Evolutionary conservation across 2,329 filamentous ascomycete genomes (phyloP), one percentile per base, ranked within the genome.

Genomic region (Aspergillus felis): DNA sequence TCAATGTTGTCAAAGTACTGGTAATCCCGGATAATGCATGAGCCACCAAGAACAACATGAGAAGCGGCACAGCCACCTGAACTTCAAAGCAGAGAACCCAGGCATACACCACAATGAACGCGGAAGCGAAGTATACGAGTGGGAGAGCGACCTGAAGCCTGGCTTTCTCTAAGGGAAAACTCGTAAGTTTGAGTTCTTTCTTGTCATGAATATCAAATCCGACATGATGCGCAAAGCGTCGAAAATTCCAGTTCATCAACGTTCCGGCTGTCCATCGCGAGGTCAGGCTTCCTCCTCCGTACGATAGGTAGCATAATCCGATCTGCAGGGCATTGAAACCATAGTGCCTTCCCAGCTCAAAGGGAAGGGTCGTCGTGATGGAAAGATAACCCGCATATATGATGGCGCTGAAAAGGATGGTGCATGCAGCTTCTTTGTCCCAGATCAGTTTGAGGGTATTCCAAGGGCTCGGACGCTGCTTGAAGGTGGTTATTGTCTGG

Each of bases 331-430:
- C 29, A 17, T 57, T 62, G 12, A 74, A 73, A 25, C 61, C 56
- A 57, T 75, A 76, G 44, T 27, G 64, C 54, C 51, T 74, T 70
- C 8, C 73, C 65, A 50, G 71, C 20, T 42, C 41, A 10, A 42
- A 73, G 0, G 76, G 71, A 5, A 74, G 61, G 24, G 67, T 66
- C 29, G 70, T 68, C 1, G 71, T 68, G 73, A 77, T 68, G 69
- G 74, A 44, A 64, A 68, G 17, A 68, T 71, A 63, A 69, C 76
- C 48, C 69, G 62, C 46, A 70, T 54, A 50, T 58, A 66, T 57
- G 67, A 57, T 68, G 44, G 69, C 69, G 32, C 71, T 58, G 22
- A 70, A 68, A 14, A 72, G 63, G 3, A 78, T 65, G 12, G 69
- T 68, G n/a, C 68, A 67, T 27, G 50, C 57, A 44, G 51, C 56